Evolutionary conservation across 1,284 basidiomycete species (phyloP).

Genomic region (Ganoderma meredithae): DNA sequence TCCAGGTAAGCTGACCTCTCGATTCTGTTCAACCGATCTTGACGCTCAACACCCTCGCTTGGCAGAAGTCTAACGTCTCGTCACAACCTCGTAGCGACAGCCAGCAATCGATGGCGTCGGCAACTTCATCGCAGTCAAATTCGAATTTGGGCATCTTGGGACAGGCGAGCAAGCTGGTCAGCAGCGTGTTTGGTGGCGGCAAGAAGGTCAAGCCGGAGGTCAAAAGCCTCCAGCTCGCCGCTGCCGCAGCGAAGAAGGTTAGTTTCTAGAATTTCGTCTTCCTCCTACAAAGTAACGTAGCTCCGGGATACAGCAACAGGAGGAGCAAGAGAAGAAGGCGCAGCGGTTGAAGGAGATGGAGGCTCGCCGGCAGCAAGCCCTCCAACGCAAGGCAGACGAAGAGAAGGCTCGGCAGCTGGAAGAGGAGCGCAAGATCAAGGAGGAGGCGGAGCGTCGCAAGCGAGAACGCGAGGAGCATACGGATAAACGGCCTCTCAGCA

Average conservation of each 20-base stretch:
- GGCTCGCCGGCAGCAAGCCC: slow-evolving; percentile 70
- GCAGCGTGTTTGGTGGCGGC: slow-evolving; percentile 68
- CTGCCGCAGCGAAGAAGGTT: slow-evolving; percentile 87
- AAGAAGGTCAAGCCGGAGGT: slow-evolving; percentile 79
- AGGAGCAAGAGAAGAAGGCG: slow-evolving; percentile 82
- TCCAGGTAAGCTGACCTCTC: slow-evolving; percentile 51
- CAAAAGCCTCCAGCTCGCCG: slow-evolving; percentile 86
- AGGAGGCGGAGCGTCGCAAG: slow-evolving; percentile 75
- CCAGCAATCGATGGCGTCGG: slow-evolving; percentile 61
- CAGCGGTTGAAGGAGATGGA: slow-evolving; percentile 82
- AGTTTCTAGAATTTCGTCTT: slow-evolving; percentile 18
- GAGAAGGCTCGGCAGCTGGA: slow-evolving; percentile 70
- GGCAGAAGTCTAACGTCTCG: slow-evolving; percentile 24
- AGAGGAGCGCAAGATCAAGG: slow-evolving; percentile 73
- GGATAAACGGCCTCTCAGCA: slow-evolving; percentile 64
- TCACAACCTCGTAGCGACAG: slow-evolving; percentile 48
- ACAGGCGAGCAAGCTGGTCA: slow-evolving; percentile 71
- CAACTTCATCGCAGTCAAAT: slow-evolving; percentile 53
- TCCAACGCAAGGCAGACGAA: slow-evolving; percentile 82
- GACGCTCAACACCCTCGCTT: neutral
- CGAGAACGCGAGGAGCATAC: slow-evolving; percentile 78
- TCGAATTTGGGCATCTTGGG: slow-evolving; percentile 67
- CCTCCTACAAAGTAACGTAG: neutral
- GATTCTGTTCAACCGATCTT: too few species aligned
- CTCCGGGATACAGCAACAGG: slow-evolving; percentile 73